Percentiles rank a stretch among this genome's conserved stretches.
Conservation (phyloP, 805 yeast species). For the Cephaloascus fragrans region DNA sequence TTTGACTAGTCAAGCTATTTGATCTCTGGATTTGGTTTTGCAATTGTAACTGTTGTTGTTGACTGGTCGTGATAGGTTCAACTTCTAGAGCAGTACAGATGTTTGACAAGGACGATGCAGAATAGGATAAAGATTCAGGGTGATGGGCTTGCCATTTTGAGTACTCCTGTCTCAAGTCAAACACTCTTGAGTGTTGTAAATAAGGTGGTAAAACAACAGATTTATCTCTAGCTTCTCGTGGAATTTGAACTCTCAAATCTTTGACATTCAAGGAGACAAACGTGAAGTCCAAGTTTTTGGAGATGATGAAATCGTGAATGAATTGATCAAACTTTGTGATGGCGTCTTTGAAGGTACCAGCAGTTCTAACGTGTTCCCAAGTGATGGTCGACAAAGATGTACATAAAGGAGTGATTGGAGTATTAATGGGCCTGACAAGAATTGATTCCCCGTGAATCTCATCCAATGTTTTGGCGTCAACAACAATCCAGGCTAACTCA, state of each 20-base stretch:
- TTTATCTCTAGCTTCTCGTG: constrained; percentile 75
- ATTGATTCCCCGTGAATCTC: constrained; percentile 32
- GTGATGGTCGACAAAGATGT: constrained; percentile 41
- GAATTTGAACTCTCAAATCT: constrained; percentile 68
- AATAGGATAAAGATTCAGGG: constrained; percentile 36
- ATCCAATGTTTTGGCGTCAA: constrained; percentile 43
- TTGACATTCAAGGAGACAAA: constrained; percentile 60
- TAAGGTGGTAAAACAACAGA: constrained; percentile 63
- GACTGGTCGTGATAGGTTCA: constrained; percentile 9
- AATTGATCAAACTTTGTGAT: constrained; percentile 41
- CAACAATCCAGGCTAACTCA: constrained; percentile 57
- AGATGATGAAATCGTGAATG: constrained; percentile 32
- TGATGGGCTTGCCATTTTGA: constrained; percentile 55
- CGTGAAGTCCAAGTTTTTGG: constrained; percentile 40
- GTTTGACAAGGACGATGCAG: constrained; percentile 22
- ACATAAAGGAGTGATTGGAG: constrained; percentile 56
- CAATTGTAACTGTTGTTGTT: constrained; percentile 1
- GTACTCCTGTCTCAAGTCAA: constrained; percentile 70
- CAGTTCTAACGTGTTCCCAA: constrained; percentile 52
- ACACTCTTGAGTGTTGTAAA: constrained; percentile 65
- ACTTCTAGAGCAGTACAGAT: constrained; percentile 40
- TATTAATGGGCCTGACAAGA: constrained; percentile 50
- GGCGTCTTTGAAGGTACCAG: constrained; percentile 57
- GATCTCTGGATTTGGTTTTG: neutral
- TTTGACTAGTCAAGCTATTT: neutral